Evolutionary conservation across 805 yeast genomes (phyloP).

Genomic region (Torulaspora microellipsoides): DNA sequence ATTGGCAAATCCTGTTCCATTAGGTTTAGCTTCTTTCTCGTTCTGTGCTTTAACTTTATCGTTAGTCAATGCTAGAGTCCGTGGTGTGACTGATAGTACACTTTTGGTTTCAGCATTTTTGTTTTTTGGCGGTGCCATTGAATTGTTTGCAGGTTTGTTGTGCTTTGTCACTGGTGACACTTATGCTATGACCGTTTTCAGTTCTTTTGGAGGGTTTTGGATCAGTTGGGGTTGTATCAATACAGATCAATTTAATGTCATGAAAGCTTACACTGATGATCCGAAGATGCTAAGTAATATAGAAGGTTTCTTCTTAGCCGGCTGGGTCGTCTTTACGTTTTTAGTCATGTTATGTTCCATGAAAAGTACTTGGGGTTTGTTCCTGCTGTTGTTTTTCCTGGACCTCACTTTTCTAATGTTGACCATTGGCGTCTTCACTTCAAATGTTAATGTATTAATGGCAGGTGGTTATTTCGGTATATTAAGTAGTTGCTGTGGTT

Average conservation of each 20-base stretch:
- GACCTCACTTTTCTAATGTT: conserved; percentile 52
- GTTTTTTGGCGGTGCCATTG: conserved; percentile 71
- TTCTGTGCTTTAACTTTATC: conserved; percentile 53
- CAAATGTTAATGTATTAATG: conserved; percentile 38
- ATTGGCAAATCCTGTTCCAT: conserved; percentile 71
- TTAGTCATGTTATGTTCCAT: conserved; percentile 53
- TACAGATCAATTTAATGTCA: conserved; percentile 54
- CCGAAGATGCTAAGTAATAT: conserved; percentile 46
- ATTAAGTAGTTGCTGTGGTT: conserved; percentile 51
- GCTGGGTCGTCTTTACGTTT: conserved; percentile 63
- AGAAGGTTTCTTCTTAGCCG: conserved; percentile 53
- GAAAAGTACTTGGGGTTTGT: conserved; percentile 57
- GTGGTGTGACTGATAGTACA: conserved; percentile 59
- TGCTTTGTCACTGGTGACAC: conserved; percentile 74
- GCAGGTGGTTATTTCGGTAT: conserved; percentile 65
- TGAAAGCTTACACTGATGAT: conserved; percentile 44
- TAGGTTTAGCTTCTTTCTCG: conserved; percentile 70
- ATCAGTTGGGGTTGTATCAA: conserved; percentile 63
- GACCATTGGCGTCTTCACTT: conserved; percentile 49
- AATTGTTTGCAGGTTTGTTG: conserved; percentile 69
- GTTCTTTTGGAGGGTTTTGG: conserved; percentile 68
- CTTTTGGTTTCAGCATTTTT: conserved; percentile 62
- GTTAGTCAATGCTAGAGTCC: conserved; percentile 57
- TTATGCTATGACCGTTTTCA: conserved; percentile 57
- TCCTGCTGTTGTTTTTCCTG: conserved; percentile 49